These are phyloP conservation scores for Sphagnurus paluster DNA, from an alignment of 1,284 basidiomycete species.

Conservation along the genomic window DNA sequence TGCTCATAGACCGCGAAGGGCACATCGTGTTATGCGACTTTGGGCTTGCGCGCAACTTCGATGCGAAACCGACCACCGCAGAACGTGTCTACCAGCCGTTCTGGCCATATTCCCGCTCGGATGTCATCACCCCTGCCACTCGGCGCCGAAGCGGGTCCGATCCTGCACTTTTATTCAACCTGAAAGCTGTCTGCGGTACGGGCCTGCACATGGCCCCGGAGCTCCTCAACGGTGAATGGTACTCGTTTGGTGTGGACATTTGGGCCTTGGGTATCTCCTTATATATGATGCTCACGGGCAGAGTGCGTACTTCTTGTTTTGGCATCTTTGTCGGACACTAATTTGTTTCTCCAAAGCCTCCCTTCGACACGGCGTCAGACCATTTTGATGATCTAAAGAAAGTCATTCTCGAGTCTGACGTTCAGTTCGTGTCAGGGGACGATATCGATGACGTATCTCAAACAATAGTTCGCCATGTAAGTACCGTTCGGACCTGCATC, in stretches of 20 bases:
- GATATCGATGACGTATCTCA: constrained; percentile 24
- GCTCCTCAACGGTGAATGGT: constrained; percentile 23
- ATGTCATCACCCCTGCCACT: constrained; percentile 16
- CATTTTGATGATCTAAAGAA: constrained; percentile 16
- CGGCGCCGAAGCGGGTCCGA: constrained; percentile 17
- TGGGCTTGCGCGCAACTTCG: constrained; percentile 28
- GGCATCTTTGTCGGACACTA: not conserved
- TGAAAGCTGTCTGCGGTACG: constrained; percentile 28
- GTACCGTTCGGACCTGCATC: constrained; percentile 15
- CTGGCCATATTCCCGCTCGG: constrained; percentile 26
- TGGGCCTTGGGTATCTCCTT: constrained; percentile 30
- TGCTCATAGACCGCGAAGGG: constrained; percentile 28
- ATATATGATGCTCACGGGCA: constrained; percentile 32
- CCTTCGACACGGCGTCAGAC: constrained; percentile 20
- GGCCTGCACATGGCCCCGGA: constrained; percentile 33
- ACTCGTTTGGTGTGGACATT: constrained; percentile 32
- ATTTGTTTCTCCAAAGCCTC: constrained; percentile 18
- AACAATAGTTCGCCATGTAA: constrained; percentile 27
- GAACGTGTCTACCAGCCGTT: constrained; percentile 30
- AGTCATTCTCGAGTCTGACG: constrained; percentile 24
- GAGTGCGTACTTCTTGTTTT: constrained; percentile 22
- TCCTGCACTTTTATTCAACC: constrained; percentile 23
- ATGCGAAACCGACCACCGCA: constrained; percentile 20
- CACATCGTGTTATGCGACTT: constrained; percentile 32
- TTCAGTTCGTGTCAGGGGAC: constrained; percentile 20